phyloP scores from a whole-genome alignment of 305 asterid species.

The Fraxinus sp. region DNA sequence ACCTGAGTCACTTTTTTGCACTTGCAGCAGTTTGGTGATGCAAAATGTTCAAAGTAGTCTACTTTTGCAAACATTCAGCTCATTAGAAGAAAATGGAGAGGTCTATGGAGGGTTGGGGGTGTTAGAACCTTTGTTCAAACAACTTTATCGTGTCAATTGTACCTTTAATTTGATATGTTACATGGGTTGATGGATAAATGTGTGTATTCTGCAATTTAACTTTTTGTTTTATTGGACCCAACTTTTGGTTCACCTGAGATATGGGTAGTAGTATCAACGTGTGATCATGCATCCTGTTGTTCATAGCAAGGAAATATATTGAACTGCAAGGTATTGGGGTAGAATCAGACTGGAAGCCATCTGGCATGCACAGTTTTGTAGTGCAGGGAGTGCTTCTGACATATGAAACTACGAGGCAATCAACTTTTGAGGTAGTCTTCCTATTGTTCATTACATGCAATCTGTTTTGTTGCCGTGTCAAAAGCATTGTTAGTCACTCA shows the following conservation, averaged over 20 bases:
- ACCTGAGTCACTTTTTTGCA: constrained; percentile 28
- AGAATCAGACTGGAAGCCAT: constrained; percentile 24
- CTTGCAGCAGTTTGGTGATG: constrained; percentile 17
- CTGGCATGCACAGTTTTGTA: constrained; percentile 21
- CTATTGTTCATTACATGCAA: constrained; percentile 5
- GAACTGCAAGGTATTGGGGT: constrained; percentile 13
- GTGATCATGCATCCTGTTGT: constrained; percentile 17
- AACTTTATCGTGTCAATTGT: constrained; percentile 31
- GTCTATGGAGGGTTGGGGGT: constrained; percentile 29
- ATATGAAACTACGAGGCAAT: constrained; percentile 20
- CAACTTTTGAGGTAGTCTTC: constrained; percentile 30
- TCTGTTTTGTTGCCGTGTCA: background rate
- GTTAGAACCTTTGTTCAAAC: constrained; percentile 31
- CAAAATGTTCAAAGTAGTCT: constrained; percentile 22
- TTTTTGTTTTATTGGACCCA: constrained; percentile 14
- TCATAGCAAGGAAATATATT: constrained; percentile 4
- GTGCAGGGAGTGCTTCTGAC: constrained; percentile 22
- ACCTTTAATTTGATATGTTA: constrained; percentile 35
- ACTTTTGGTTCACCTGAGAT: background rate
- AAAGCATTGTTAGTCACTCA: background rate
- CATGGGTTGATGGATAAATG: constrained; percentile 32
- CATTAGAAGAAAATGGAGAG: constrained; percentile 34
- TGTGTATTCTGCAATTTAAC: constrained; percentile 36
- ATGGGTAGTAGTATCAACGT: constrained; percentile 13
- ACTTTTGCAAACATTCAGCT: constrained; percentile 29